These are phyloP conservation scores for Carex cristatella DNA, from an alignment of 176 grass and related monocot genomes.

Conservation along the genomic window DNA sequence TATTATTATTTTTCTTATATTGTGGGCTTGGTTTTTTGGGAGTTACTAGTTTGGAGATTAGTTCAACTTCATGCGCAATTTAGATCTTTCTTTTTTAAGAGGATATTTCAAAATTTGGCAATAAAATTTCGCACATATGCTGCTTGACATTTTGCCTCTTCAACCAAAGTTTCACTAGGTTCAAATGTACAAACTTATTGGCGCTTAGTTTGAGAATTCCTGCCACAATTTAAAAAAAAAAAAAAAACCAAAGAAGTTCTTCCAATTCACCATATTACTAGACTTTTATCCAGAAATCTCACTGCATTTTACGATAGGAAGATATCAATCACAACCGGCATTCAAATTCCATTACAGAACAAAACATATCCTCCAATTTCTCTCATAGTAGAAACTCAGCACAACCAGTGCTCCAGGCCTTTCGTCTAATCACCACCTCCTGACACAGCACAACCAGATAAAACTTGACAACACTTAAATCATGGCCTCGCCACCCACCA, in stretches of 20 bases:
- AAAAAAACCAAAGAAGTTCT: neutral
- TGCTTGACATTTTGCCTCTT: slow-evolving; percentile 8
- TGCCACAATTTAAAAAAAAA: neutral
- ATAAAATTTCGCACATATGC: neutral
- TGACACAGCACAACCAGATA: too few relatives aligned
- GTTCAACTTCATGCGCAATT: neutral
- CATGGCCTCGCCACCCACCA: neutral
- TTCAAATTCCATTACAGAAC: neutral
- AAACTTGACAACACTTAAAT: neutral
- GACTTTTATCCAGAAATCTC: neutral
- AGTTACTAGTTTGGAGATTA: neutral
- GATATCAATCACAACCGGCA: neutral
- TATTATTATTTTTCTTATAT: neutral
- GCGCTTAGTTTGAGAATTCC: too few relatives aligned
- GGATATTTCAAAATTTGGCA: neutral
- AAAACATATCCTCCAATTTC: neutral
- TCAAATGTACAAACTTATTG: neutral
- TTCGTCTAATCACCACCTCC: neutral
- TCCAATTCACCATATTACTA: neutral
- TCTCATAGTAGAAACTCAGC: slow-evolving; percentile 4
- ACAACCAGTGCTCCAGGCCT: neutral
- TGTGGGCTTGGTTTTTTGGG: neutral
- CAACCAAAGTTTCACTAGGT: neutral
- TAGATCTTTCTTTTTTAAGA: neutral
- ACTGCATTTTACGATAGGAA: neutral